These are phyloP conservation scores for Rhynchosporium secalis DNA, from an alignment of 2,329 filamentous ascomycete genomes.

Conservation along the genomic window DNA sequence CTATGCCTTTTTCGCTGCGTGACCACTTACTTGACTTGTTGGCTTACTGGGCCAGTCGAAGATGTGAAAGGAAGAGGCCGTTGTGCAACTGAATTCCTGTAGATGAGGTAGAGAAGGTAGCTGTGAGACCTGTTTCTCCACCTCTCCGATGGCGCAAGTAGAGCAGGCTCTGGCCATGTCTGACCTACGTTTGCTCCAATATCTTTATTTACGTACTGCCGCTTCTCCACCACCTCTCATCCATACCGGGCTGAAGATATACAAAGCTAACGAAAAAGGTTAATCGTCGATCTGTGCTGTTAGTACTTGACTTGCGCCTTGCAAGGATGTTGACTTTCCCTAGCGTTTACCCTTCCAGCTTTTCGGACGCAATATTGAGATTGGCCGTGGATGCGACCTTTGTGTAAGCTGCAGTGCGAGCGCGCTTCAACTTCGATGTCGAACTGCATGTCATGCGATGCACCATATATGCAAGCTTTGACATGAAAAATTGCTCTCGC, in stretches of 20 bases:
- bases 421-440: background rate
- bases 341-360: background rate
- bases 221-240: background rate
- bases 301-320: conserved; percentile 10
- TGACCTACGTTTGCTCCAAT: too few species aligned
- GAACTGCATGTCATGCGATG: conserved; percentile 13
- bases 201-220: background rate
- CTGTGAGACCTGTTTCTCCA: background rate
- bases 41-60: background rate
- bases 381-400: background rate
- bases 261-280: background rate
- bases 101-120: background rate
- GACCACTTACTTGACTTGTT: background rate
- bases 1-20: conserved; percentile 2
- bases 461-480: conserved; percentile 4
- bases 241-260: conserved; percentile 17
- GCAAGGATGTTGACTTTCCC: conserved; percentile 1
- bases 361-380: background rate
- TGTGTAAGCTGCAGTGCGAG: background rate
- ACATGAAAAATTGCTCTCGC: conserved; percentile 7
- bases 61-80: background rate
- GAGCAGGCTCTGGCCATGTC: background rate
- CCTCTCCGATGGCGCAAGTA: background rate
- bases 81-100: background rate
- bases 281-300: conserved; percentile 4